Evolutionary conservation across 352 stramenopile genomes (phyloP), one percentile per base, ranked within the genome.

Genomic region (Pythium volutum): DNA sequence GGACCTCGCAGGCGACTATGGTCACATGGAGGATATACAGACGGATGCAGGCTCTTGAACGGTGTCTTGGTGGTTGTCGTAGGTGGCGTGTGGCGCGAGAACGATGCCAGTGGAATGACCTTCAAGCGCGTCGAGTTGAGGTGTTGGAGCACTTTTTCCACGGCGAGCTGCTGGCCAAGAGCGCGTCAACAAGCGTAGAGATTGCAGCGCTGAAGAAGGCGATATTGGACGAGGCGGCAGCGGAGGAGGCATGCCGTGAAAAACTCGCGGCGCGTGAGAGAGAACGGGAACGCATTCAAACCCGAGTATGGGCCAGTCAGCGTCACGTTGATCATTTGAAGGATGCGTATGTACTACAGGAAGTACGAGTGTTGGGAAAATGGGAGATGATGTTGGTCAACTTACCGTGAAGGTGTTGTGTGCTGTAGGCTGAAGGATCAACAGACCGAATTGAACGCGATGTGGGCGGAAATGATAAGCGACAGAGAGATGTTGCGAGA

Each of bases 81-180:
- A 65, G 58, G 39, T 54, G 58, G 48, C 31, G 58, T 20, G 31
- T 20, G 23, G 49, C 49, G 20, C 58, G 49, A 36, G 58, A 43
- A 33, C 41, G 23, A 27, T 38, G 58, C 14, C 9, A 33, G 2
- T 12, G 45, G 34, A 65, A 59, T 12, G 39, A 16, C 11, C 14
- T 54, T 26, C 29, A 46, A 3, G 33, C 22, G 10, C 41, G 18
- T 18, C 58, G 49, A 4, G 43, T 65, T 2, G 38, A 43, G 7
- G 48, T 23, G 22, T 39, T 65, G 26, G 29, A 65, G 20, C 39
- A 23, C 1, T 29, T 42, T 11, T 8, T 65, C 15, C 31, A 33
- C 18, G n/a, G 25, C 39, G 25, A 52, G 23, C 8, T 65, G 49
- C 29, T 59, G 25, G 18, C 31, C 14, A 42, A 33, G 10, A 31